Evolutionary conservation across 192 early-diverging fungal species (phyloP).

Genomic region (Gamsiella multidivaricata): DNA sequence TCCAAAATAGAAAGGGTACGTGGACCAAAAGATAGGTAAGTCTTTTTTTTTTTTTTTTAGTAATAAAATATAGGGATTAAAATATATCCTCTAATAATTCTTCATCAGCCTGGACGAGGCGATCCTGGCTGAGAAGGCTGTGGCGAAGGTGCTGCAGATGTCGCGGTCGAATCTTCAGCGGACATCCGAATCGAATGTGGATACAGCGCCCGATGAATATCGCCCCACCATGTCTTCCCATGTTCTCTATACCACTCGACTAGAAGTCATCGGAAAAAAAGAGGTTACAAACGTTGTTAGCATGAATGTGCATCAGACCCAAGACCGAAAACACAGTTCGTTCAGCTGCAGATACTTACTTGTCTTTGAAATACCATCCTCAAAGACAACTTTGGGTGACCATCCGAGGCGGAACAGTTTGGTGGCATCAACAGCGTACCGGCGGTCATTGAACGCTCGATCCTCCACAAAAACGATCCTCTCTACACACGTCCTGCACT

Average conservation of each 20-base stretch:
- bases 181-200: constrained; percentile 61
- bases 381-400: constrained; percentile 68
- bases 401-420: constrained; percentile 80
- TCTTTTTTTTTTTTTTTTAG: background rate
- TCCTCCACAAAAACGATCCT: constrained; percentile 80
- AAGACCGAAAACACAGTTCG: background rate
- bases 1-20: no score
- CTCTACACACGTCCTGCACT: constrained; percentile 34
- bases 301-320: background rate
- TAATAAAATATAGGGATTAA: no score
- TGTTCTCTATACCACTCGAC: constrained; percentile 68
- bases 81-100: no score
- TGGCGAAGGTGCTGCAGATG: constrained; percentile 6
- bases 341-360: constrained; percentile 67
- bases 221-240: constrained; percentile 68
- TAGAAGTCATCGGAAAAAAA: constrained; percentile 12
- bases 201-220: constrained; percentile 65
- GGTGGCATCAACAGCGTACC: constrained; percentile 78
- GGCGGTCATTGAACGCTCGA: constrained; percentile 79
- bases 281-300: background rate
- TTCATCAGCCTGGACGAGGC: constrained; percentile 1
- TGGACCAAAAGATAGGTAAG: no score
- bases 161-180: constrained; percentile 9
- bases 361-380: constrained; percentile 71
- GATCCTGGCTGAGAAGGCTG: background rate